These are phyloP conservation scores for Dillenia suffruticosa DNA, from an alignment of 164 flowering plant genomes.

Conservation along the genomic window DNA sequence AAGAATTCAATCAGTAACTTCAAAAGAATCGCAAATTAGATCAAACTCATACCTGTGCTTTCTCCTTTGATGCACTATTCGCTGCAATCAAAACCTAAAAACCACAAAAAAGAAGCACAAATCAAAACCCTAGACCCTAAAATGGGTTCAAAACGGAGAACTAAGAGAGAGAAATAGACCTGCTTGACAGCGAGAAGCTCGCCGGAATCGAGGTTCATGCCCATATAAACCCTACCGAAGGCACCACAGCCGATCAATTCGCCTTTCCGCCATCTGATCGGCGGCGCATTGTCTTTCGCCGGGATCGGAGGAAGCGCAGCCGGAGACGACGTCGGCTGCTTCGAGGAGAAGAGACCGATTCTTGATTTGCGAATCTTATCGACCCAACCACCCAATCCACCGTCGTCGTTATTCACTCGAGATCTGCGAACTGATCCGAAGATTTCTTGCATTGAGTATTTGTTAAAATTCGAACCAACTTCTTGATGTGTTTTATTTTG, in stretches of 20 bases:
- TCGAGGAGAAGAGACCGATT: slow-evolving; percentile 56
- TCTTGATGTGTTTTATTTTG: background rate
- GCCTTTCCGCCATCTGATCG: slow-evolving; percentile 90
- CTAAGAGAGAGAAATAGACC: slow-evolving; percentile 23
- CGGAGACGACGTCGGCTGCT: slow-evolving; percentile 30
- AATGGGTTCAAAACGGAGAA: background rate
- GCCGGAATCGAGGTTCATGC: slow-evolving; percentile 97
- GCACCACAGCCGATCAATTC: slow-evolving; percentile 97
- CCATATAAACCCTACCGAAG: slow-evolving; percentile 94
- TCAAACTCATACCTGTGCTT: slow-evolving; percentile 42
- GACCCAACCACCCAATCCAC: slow-evolving; percentile 42
- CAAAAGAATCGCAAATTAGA: background rate
- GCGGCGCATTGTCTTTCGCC: slow-evolving; percentile 20
- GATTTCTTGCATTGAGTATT: slow-evolving; percentile 55
- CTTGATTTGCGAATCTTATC: slow-evolving; percentile 79
- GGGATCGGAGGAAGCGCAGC: slow-evolving; percentile 30
- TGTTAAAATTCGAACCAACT: background rate
- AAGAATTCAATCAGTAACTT: background rate
- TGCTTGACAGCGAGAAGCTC: slow-evolving; percentile 96
- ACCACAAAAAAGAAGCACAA: slow-evolving; percentile 4
- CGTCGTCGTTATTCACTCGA: slow-evolving; percentile 43
- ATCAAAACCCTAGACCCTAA: background rate
- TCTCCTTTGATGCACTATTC: slow-evolving; percentile 51
- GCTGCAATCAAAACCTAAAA: slow-evolving; percentile 54
- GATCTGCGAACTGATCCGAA: slow-evolving; percentile 82